Conservation (phyloP, 2,329 filamentous ascomycete species). For the Rugonectria rugulosa region DNA sequence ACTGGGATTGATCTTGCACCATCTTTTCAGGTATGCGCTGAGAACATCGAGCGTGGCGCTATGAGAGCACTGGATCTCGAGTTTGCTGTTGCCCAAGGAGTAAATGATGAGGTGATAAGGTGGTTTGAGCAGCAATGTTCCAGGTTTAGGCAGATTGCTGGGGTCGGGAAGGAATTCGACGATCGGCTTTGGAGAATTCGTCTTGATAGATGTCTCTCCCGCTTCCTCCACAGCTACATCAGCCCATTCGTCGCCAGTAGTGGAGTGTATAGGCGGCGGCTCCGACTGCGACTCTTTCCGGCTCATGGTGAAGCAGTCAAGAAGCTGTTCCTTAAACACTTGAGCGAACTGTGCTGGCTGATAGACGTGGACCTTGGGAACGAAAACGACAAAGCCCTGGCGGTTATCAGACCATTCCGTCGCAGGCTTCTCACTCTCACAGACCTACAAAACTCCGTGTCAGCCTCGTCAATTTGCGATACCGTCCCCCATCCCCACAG, state of each 20-base stretch:
- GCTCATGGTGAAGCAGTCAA: slow-evolving; percentile 46
- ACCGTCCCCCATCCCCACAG: too few relatives aligned
- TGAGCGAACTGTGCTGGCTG: slow-evolving; percentile 45
- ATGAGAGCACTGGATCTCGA: slow-evolving; percentile 58
- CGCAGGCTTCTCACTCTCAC: slow-evolving; percentile 37
- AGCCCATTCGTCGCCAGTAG: slow-evolving; percentile 53
- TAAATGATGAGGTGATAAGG: slow-evolving; percentile 57
- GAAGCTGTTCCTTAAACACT: slow-evolving; percentile 45
- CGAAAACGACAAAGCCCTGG: slow-evolving; percentile 47
- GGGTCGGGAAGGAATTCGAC: slow-evolving; percentile 50
- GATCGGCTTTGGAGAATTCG: neutral
- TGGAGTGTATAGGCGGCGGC: slow-evolving; percentile 29
- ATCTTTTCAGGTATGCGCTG: slow-evolving; percentile 55
- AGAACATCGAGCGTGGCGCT: slow-evolving; percentile 54
- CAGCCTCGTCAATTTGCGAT: neutral
- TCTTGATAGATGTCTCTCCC: slow-evolving; percentile 13
- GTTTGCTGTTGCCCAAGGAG: slow-evolving; percentile 36
- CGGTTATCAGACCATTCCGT: slow-evolving; percentile 49
- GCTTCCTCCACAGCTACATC: slow-evolving; percentile 47
- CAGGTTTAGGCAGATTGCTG: slow-evolving; percentile 52
- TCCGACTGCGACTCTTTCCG: slow-evolving; percentile 14
- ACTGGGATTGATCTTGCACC: slow-evolving; percentile 54
- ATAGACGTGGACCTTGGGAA: slow-evolving; percentile 45
- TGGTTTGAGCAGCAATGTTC: slow-evolving; percentile 55
- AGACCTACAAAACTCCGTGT: slow-evolving; percentile 21